Evolutionary conservation across 192 early-diverging fungal species (phyloP).

Genomic region (Linnemannia elongata): DNA sequence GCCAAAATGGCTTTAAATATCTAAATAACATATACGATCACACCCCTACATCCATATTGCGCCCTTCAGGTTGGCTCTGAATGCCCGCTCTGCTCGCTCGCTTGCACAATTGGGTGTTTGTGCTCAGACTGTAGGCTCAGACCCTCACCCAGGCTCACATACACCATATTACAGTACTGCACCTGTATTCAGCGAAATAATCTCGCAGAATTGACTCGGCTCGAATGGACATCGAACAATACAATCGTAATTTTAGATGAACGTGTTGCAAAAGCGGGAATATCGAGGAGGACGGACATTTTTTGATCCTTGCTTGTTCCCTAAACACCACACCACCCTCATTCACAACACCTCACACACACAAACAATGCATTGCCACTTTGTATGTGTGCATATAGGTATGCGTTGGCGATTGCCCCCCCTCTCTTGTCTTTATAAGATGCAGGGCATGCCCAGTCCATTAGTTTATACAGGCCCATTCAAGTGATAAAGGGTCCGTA

Average conservation of each 20-base stretch:
- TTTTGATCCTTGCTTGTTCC: background rate
- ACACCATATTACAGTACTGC: background rate
- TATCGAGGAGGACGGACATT: background rate
- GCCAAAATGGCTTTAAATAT: background rate
- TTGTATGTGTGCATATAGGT: too few species aligned
- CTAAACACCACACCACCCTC: background rate
- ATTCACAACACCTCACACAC: too few species aligned
- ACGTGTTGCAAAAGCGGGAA: background rate
- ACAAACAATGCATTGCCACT: too few species aligned
- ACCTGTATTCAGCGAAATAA: too few species aligned
- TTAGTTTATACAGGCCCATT: too few species aligned
- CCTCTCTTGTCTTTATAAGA: too few species aligned
- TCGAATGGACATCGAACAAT: too few species aligned
- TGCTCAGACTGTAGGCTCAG: background rate
- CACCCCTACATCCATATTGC: background rate
- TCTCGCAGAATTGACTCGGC: too few species aligned
- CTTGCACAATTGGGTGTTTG: background rate
- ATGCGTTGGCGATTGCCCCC: too few species aligned
- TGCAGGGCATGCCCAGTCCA: too few species aligned
- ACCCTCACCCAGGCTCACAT: background rate
- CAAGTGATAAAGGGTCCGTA: too few species aligned
- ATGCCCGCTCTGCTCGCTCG: background rate
- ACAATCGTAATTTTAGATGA: slow-evolving; percentile 1
- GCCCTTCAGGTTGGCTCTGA: background rate
- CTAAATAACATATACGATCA: background rate